phyloP scores from a whole-genome alignment of 495 filamentous ascomycete species.

The Podospora didyma region DNA sequence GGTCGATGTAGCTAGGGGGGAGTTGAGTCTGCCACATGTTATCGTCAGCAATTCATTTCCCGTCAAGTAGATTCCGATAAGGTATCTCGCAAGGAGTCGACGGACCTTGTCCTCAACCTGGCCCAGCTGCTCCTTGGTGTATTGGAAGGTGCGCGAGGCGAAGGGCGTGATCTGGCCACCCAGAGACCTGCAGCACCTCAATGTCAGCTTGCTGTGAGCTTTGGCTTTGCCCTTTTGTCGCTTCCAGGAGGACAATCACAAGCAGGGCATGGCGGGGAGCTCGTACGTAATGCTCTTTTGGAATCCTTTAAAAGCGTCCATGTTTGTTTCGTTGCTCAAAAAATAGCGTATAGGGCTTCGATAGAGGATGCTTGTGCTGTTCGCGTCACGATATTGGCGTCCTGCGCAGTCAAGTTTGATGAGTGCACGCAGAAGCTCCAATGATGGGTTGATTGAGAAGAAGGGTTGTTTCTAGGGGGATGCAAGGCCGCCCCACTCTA shows the following conservation, averaged over 20 bases:
- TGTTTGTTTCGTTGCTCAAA: conserved; percentile 6
- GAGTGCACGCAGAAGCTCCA: background rate
- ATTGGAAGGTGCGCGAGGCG: conserved; percentile 89
- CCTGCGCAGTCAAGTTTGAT: background rate
- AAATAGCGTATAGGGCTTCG: background rate
- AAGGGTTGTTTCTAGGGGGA: conserved; percentile 9
- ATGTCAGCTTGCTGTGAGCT: conserved; percentile 15
- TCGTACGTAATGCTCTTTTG: conserved; percentile 31
- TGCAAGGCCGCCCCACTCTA: background rate
- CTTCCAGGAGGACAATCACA: background rate
- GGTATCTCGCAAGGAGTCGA: background rate
- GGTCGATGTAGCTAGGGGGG: conserved; percentile 93
- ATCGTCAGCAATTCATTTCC: background rate
- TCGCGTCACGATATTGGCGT: background rate
- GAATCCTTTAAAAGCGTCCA: conserved; percentile 35
- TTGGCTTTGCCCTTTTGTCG: background rate
- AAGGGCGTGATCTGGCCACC: conserved; percentile 73
- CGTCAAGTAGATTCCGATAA: background rate
- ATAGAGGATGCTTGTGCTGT: background rate
- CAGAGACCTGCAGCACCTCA: conserved; percentile 32
- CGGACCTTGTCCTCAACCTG: conserved; percentile 89
- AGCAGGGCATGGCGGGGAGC: background rate
- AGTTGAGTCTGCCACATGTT: conserved; percentile 76
- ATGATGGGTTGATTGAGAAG: background rate
- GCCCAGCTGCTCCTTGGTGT: conserved; percentile 93